A percentile compares a stretch with the other conserved stretches of the same genome.
phyloP scores from a whole-genome alignment of 2,329 filamentous ascomycete genomes.

The Nothopassalora personata region DNA sequence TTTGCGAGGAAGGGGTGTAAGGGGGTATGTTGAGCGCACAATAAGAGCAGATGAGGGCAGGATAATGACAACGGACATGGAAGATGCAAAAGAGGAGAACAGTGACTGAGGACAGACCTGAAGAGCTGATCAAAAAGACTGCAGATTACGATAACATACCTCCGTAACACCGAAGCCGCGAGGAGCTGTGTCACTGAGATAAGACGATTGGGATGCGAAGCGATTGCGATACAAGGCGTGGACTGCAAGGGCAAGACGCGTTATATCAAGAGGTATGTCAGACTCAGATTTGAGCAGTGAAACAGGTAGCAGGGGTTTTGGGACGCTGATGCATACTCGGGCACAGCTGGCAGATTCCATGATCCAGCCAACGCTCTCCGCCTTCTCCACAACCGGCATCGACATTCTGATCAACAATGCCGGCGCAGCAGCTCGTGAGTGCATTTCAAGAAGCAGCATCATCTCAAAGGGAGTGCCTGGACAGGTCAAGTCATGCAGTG shows the following conservation, averaged over 20 bases:
- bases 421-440: conserved; percentile 15
- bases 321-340: not conserved
- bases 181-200: conserved; percentile 30
- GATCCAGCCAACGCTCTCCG: conserved; percentile 5
- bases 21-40: conserved; percentile 9
- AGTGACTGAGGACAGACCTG: no score
- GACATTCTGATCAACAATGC: conserved; percentile 44
- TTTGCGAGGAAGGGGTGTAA: conserved; percentile 45
- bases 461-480: not conserved
- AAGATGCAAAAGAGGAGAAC: no score
- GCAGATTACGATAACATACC: conserved; percentile 37
- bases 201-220: conserved; percentile 18
- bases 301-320: no score
- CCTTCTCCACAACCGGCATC: conserved; percentile 26
- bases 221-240: conserved; percentile 36
- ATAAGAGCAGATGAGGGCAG: not conserved
- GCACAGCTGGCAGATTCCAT: not conserved
- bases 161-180: conserved; percentile 6
- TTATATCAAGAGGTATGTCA: not conserved
- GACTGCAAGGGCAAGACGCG: conserved; percentile 27
- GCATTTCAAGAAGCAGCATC: not conserved
- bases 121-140: not conserved
- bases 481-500: not conserved
- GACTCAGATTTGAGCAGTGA: not conserved
- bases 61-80: not conserved